Conservation (phyloP, 139 green algal species). For the Chlamydomonas sphaeroides region DNA sequence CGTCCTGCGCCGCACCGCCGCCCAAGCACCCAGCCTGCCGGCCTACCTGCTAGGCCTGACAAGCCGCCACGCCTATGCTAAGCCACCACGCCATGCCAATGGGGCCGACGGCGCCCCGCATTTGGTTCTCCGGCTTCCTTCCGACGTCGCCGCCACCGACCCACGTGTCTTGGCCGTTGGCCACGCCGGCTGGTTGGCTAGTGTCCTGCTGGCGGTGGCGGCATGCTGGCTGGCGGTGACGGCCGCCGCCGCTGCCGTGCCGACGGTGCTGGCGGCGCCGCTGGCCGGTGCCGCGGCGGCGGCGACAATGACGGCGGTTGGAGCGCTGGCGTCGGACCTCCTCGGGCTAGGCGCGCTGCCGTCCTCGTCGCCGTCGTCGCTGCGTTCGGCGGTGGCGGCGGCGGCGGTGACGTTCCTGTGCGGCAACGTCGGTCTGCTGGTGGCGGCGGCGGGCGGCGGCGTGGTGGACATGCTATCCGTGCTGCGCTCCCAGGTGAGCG, state of each 20-base stretch:
- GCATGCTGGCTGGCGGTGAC: neutral
- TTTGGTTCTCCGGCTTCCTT: neutral
- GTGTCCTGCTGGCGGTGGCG: neutral
- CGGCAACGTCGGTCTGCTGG: constrained; percentile 20
- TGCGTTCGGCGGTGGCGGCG: neutral
- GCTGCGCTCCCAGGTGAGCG: constrained; percentile 6
- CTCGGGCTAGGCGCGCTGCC: neutral
- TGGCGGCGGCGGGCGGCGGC: neutral
- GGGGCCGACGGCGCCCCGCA: too few relatives aligned
- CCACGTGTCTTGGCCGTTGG: neutral
- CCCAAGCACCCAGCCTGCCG: neutral
- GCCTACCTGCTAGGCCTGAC: neutral
- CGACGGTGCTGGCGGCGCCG: too few relatives aligned
- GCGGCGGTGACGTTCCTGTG: neutral
- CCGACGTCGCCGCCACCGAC: neutral
- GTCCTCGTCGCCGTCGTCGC: neutral
- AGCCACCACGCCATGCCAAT: too few relatives aligned
- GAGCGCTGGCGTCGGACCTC: neutral
- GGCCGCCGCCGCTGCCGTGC: neutral
- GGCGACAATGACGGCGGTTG: neutral
- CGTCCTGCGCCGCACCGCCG: neutral
- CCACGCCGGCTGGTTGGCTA: neutral
- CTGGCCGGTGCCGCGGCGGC: neutral
- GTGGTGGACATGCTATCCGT: constrained; percentile 8
- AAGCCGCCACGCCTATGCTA: neutral